Evolutionary conservation across 306 rosid genomes (phyloP), one percentile per base, ranked within the genome.

Genomic region (Cicer chorassanicum): DNA sequence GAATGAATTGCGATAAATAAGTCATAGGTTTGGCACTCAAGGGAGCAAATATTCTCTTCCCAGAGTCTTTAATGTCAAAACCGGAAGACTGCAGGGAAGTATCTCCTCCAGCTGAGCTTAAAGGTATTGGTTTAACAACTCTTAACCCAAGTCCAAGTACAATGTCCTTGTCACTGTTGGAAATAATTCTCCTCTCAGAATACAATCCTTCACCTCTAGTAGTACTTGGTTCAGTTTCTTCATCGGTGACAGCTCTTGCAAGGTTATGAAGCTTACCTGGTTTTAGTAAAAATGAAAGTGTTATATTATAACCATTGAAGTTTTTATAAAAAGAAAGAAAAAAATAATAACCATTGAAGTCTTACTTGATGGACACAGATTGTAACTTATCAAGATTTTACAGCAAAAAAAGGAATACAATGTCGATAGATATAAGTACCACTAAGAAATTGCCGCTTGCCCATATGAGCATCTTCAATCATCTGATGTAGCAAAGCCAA

Each of bases 241-340:
- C 98, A 86, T 93, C 98, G 41, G 96, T 87, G 54, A 93, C 87
- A 82, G 98, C 98, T 86, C 98, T 89, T 78, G 98, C 96, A 80
- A 93, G 93, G 82, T 93, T 93, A 77, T 93, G 98, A 76, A 93
- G 98, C 84, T 93, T 93, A 82, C 98, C 98, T 93, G 82, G 69
- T 80, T 78, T 67, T 65, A 51, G 48, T 24, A 64, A 61, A 71
- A 81, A 71, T 77, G 75, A 41, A 77, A 24, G 65, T 29, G 72
- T 84, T 54, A 49, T 29, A 29, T 29, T 29, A 29, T 78, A 59
- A 79, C 54, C 62, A 73, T 59, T 46, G 19, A 12, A 61, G 65
- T 68, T 76, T 7, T 8, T 29, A 29, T 3, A 29, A 29, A 29
- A 29, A 29, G 36, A 29, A 29, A 29, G 34, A 29, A 29, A 29